Evolutionary conservation across 495 filamentous ascomycete species (phyloP), one percentile per base, ranked within the genome.

Genomic region (Talaromyces wortmannii): DNA sequence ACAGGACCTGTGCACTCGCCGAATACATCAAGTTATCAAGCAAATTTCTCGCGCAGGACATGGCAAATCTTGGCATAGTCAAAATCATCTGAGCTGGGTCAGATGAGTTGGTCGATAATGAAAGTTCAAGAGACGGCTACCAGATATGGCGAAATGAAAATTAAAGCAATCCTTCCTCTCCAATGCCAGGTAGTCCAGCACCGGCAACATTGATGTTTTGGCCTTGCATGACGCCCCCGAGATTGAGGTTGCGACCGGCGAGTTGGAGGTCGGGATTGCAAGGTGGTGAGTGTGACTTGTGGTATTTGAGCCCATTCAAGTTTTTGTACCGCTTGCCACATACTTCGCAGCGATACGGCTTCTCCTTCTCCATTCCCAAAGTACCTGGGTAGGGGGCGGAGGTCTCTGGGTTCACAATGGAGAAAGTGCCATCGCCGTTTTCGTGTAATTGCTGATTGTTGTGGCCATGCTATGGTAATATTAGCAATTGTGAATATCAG

Each of bases 261-360:
- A 76, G 65, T 53, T 77, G 73, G 60, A 77, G 71, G 45, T 81
- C 79, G 5, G 73, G 71, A 57, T 75, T 76, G 64, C 89, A 92
- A 55, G 83, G 81, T n/a, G 85, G 86, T 11, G 88, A 90, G 62
- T 92, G 89, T 55, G 85, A 84, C 66, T 91, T 91, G 76, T 92
- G 89, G 63, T 95, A 95, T 83, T 95, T 95, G 12, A 95, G 80
- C 12, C 90, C 90, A 66, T 99, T 99, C 49, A 99, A 70, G 65
- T 99, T 99, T 84, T 99, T 99, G 76, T 99, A 99, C 23, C 94
- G 86, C 75, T 99, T 99, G 59, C 94, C 92, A 64, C 94, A 99
- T 13, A 89, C 83, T 49, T 97, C 90, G 70, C 94, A 99, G 64
- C 90, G 89, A 71, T 97, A 97, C 6, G 94, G 94, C 71, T 99